Conservation (phyloP, 208 protist species). For the Leishmania guyanensis region DNA sequence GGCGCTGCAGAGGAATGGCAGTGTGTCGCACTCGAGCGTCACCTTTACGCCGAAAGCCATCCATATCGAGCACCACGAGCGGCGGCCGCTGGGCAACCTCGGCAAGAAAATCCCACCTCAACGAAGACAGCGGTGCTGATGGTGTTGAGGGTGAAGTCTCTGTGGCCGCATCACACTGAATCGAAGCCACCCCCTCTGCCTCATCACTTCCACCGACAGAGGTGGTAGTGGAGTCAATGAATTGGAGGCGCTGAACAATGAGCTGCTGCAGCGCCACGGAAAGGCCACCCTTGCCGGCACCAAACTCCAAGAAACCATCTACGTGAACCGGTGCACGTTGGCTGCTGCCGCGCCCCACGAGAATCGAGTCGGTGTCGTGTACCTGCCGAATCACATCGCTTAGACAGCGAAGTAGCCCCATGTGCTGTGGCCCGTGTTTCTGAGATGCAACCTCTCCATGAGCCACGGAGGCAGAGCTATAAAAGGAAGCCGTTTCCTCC, state of each 20-base stretch:
- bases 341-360: background rate
- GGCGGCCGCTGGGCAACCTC: conserved; percentile 22
- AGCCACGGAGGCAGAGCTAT: background rate
- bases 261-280: conserved; percentile 62
- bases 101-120: conserved; percentile 13
- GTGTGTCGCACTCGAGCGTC: conserved; percentile 69
- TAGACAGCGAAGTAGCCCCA: conserved; percentile 54
- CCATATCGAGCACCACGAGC: conserved; percentile 67
- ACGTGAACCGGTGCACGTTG: conserved; percentile 13
- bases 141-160: background rate
- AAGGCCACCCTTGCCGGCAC: conserved; percentile 79
- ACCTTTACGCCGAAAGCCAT: conserved; percentile 68
- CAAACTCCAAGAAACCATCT: conserved; percentile 68
- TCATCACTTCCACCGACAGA: background rate
- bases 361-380: conserved; percentile 5
- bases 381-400: conserved; percentile 31
- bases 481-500: background rate
- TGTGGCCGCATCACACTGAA: background rate
- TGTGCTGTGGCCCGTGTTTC: conserved; percentile 76
- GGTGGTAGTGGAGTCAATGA: background rate
- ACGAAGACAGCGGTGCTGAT: background rate
- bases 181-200: background rate
- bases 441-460: conserved; percentile 24
- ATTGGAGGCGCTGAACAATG: conserved; percentile 20
- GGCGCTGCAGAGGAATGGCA: conserved; percentile 46